Percentiles rank a stretch among this genome's conserved stretches.
phyloP scores from a whole-genome alignment of 2,329 filamentous ascomycete species.

The Mycosphaerella sp. region DNA sequence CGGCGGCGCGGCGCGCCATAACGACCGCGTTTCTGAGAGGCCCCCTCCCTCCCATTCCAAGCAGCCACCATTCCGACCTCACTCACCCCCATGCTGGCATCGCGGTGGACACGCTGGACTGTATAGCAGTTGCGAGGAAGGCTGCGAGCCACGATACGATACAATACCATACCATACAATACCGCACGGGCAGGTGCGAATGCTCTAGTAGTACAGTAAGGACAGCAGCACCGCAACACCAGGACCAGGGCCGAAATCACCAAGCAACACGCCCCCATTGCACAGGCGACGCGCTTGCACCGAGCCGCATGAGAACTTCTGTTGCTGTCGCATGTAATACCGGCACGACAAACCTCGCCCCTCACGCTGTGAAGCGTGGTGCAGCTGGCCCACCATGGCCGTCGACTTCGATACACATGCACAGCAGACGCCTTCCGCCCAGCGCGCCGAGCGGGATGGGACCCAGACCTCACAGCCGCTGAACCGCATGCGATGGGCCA shows the following conservation, averaged over 20 bases:
- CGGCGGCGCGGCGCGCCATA: neutral
- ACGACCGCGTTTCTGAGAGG: neutral
- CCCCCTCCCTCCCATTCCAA: constrained; percentile 2
- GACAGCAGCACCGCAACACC: neutral
- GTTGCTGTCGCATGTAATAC: constrained; percentile 6
- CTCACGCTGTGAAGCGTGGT: constrained; percentile 10
- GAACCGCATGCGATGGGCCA: constrained; percentile 90
- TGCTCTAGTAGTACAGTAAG: neutral
- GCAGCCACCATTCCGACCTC: constrained; percentile 9
- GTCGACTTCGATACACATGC: constrained; percentile 17
- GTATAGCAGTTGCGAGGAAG: neutral
- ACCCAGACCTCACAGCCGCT: constrained; percentile 39
- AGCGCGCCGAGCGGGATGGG: constrained; percentile 39
- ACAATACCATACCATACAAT: too few species aligned
- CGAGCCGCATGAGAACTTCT: constrained; percentile 6
- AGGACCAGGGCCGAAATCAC: neutral
- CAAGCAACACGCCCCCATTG: neutral
- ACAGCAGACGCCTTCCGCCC: constrained; percentile 11
- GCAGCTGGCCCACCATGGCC: constrained; percentile 13
- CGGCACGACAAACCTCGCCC: constrained; percentile 1
- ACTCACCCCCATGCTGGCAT: neutral
- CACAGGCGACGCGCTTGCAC: constrained; percentile 1
- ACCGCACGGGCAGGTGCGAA: neutral
- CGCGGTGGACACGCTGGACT: neutral
- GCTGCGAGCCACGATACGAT: neutral